A percentile compares a stretch with the other conserved stretches of the same genome.
phyloP scores from a whole-genome alignment of 2,329 filamentous ascomycete species.

The Graphilbum sp. region DNA sequence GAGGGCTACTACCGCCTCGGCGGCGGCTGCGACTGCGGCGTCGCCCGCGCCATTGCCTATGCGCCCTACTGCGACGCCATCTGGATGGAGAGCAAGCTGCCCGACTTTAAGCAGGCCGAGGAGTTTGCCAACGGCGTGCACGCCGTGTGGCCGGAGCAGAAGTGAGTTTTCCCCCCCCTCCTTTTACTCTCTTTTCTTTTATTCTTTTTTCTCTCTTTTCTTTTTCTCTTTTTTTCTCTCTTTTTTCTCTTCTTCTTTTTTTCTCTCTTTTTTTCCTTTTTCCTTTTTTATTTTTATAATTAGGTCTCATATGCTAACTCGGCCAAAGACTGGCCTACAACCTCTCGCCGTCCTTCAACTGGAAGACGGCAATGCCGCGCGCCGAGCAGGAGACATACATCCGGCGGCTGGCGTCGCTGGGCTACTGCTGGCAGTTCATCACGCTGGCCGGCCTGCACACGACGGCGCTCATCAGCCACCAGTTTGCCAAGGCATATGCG shows the following conservation, averaged over 20 bases:
- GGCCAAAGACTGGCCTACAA: slow-evolving; percentile 74
- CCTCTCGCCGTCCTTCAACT: slow-evolving; percentile 97
- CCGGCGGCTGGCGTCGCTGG: slow-evolving; percentile 64
- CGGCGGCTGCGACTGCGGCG: slow-evolving; percentile 78
- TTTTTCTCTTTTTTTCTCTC: slow-evolving; percentile 1
- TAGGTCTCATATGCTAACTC: too few relatives aligned
- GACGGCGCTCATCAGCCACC: slow-evolving; percentile 79
- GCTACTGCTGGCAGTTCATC: slow-evolving; percentile 99
- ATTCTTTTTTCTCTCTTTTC: not conserved
- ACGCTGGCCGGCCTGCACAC: slow-evolving; percentile 96
- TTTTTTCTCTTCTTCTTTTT: not conserved
- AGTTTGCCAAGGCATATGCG: slow-evolving; percentile 71
- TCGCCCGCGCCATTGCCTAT: slow-evolving; percentile 83
- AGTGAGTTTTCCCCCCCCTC: slow-evolving; percentile 37
- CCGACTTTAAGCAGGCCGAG: slow-evolving; percentile 78
- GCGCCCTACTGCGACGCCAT: slow-evolving; percentile 90
- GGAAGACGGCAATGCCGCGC: slow-evolving; percentile 90
- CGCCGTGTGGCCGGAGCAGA: slow-evolving; percentile 88
- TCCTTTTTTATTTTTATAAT: too few relatives aligned
- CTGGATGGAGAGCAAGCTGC: slow-evolving; percentile 99
- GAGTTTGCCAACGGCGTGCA: slow-evolving; percentile 91
- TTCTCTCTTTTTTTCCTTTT: slow-evolving; percentile 1
- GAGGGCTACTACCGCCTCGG: slow-evolving; percentile 92
- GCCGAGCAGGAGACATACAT: slow-evolving; percentile 97
- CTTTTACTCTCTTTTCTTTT: not conserved